Percentiles rank a stretch among this genome's conserved stretches.
Evolutionary conservation across 106 monocot species (phyloP).

Genomic region (Dendrobium nobile): DNA sequence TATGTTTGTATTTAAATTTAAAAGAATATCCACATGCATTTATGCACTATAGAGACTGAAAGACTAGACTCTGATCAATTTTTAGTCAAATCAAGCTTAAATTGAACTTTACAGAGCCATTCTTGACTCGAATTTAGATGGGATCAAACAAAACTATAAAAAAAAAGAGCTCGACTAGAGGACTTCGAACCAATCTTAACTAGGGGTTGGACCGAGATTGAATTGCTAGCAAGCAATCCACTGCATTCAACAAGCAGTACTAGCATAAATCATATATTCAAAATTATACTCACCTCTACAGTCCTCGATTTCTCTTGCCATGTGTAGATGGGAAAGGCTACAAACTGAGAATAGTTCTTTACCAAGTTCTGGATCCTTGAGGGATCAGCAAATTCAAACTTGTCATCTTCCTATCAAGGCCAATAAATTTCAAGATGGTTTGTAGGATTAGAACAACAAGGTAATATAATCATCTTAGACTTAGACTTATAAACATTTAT

Average conservation of each 20-base stretch:
- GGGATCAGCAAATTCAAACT: slow-evolving; percentile 88
- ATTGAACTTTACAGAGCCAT: too few relatives aligned
- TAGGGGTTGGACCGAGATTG: background rate
- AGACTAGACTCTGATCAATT: too few relatives aligned
- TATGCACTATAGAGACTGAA: too few relatives aligned
- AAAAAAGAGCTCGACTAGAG: background rate
- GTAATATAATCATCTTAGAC: background rate
- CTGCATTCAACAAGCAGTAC: background rate
- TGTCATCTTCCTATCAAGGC: slow-evolving; percentile 68
- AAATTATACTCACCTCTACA: slow-evolving; percentile 52
- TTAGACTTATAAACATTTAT: background rate
- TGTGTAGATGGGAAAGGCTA: slow-evolving; percentile 92
- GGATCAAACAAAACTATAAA: background rate
- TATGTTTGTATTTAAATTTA: too few relatives aligned
- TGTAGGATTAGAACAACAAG: background rate
- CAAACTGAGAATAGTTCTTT: slow-evolving; percentile 99
- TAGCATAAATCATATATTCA: background rate
- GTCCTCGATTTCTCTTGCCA: slow-evolving; percentile 96
- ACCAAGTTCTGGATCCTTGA: slow-evolving; percentile 72
- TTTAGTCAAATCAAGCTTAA: too few relatives aligned
- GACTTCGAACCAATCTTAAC: background rate
- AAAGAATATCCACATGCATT: too few relatives aligned
- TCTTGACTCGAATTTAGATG: too few relatives aligned
- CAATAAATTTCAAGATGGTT: background rate
- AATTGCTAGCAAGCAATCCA: too few relatives aligned